Conservation (phyloP, 495 filamentous ascomycete genomes). For the Penicillium paradoxum region DNA sequence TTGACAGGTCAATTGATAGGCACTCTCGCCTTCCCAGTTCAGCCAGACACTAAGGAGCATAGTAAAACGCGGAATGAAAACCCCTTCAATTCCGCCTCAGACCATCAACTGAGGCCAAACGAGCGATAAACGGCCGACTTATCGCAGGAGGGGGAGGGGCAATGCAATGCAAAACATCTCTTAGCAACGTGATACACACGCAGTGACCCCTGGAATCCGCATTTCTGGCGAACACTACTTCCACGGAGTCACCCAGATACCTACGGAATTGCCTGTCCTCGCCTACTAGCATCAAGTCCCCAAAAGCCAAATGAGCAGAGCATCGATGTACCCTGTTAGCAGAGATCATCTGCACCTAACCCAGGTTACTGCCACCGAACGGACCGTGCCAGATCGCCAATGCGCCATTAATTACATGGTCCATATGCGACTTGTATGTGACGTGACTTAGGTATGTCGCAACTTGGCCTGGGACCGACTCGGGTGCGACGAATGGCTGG, state of each 20-base stretch:
- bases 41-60: no score
- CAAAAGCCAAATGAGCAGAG: not conserved
- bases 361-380: slow-evolving; percentile 1
- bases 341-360: not conserved
- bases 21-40: no score
- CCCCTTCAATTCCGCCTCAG: slow-evolving; percentile 9
- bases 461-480: slow-evolving; percentile 13
- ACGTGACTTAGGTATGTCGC: slow-evolving; percentile 4
- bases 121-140: slow-evolving; percentile 1
- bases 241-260: not conserved
- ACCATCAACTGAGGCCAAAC: slow-evolving; percentile 5
- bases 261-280: not conserved
- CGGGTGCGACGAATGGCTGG: slow-evolving; percentile 26
- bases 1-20: no score
- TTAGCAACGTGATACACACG: not conserved
- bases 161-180: slow-evolving; percentile 23
- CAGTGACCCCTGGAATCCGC: not conserved
- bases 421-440: not conserved
- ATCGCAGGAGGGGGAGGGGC: slow-evolving; percentile 13
- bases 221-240: slow-evolving; percentile 1
- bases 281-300: not conserved
- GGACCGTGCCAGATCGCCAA: slow-evolving; percentile 13
- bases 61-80: slow-evolving; percentile 13
- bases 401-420: slow-evolving; percentile 15
- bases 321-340: not conserved